Conservation (phyloP, 1,284 basidiomycete genomes). For the Prillingera fragicola region DNA sequence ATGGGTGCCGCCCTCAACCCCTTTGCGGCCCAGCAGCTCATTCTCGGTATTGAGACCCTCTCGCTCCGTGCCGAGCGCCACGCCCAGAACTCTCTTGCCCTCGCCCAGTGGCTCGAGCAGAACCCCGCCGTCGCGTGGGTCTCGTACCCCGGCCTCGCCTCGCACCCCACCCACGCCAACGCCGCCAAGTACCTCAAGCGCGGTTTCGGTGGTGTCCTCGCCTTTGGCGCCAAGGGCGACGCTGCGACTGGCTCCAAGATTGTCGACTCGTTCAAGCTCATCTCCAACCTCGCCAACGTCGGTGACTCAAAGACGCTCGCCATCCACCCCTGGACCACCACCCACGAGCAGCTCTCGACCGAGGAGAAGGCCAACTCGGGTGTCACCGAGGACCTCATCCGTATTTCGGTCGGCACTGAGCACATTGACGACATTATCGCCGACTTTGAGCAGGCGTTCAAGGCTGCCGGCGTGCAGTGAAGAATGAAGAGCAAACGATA, state of each 20-base stretch:
- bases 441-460: slow-evolving; percentile 66
- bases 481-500: too few relatives aligned
- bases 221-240: slow-evolving; percentile 72
- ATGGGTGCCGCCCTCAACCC: slow-evolving; percentile 71
- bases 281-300: slow-evolving; percentile 71
- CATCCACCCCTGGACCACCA: slow-evolving; percentile 77
- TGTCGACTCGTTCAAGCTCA: slow-evolving; percentile 69
- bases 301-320: slow-evolving; percentile 73
- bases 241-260: slow-evolving; percentile 58
- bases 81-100: slow-evolving; percentile 18
- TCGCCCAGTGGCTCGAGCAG: slow-evolving; percentile 58
- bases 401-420: slow-evolving; percentile 76
- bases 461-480: too few relatives aligned
- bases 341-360: slow-evolving; percentile 52
- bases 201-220: slow-evolving; percentile 69
- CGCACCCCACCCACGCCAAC: slow-evolving; percentile 59
- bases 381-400: slow-evolving; percentile 73
- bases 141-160: slow-evolving; percentile 67
- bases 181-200: slow-evolving; percentile 60
- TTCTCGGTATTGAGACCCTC: slow-evolving; percentile 82
- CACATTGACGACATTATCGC: slow-evolving; percentile 78
- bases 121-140: slow-evolving; percentile 64
- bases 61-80: slow-evolving; percentile 57
- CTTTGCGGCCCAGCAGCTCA: slow-evolving; percentile 73
- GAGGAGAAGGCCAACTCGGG: slow-evolving; percentile 66